Base-by-base conservation (phyloP, 352 stramenopile genomes). In the Peronosclerospora sorghi region DNA sequence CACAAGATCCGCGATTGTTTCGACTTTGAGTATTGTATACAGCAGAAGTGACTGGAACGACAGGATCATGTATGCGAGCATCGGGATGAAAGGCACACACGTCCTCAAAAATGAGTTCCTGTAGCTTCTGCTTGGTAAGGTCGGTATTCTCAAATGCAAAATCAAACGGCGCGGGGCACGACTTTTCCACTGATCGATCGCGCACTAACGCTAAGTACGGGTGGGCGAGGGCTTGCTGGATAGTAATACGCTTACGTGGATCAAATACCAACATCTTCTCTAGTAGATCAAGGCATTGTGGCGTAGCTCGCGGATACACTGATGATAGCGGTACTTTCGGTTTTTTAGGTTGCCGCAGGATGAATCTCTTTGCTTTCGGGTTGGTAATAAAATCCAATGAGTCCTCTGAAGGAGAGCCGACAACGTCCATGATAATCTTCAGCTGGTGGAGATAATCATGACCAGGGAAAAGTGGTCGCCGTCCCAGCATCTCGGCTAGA, bases 241-340 rank as follows among this genome's bases (percentile, higher is more conserved):
- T 86, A 28, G 76, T 85, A 41, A 91, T 86, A 43, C 79, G 73
- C 48, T 83, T 92, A 17, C 68, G 63, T 9, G 93, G 92, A 56
- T 97, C 86, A 24, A 97, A 97, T 8, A 86, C 64, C 8, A 97
- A 73, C 84, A 97, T 96, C 41, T 87, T 86, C 40, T 96, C 69
- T 4, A 98, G 67, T 30, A 97, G 48, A 60, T 97, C 85, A 5
- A 96, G 59, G 19, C 79, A 93, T 37, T 80, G 59, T 4, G 76
- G 61, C 12, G 66, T 92, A 9, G 83, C 83, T 28, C 80, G 70
- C 5, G 83, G 79, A 55, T 95, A 97, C 6, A 96, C 64, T 0
- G 75, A 85, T 10, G 79, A 79, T 5, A 93, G 67, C 15, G 69
- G 72, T 12, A 93, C 72, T 51, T 82, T 83, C 1, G 77, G 77